Percentiles rank a stretch among this genome's conserved stretches.
Conservation (phyloP, 2,329 filamentous ascomycete genomes). For the Ceratocystis cubensis region DNA sequence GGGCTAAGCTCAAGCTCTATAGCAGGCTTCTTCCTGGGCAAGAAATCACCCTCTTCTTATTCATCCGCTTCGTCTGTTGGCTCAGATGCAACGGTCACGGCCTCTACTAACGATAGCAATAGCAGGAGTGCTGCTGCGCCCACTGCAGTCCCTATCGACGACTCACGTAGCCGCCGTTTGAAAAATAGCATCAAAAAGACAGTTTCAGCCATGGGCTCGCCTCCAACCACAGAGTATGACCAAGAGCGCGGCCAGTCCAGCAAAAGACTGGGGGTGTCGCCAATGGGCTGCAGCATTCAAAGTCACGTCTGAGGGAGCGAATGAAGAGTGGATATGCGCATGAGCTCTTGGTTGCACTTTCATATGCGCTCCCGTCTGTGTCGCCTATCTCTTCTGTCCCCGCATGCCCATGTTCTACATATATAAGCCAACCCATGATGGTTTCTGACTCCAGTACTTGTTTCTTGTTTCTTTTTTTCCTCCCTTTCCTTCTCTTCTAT, state of each 20-base stretch:
- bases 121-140: not conserved
- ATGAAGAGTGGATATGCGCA: not conserved
- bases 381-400: not conserved
- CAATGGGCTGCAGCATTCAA: conserved; percentile 18
- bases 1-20: not conserved
- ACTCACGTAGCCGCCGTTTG: conserved; percentile 17
- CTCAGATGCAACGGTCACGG: not conserved
- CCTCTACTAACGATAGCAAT: too few relatives aligned
- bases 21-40: not conserved
- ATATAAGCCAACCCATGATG: not conserved
- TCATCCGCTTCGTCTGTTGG: not conserved
- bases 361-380: not conserved
- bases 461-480: not conserved
- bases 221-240: conserved; percentile 21
- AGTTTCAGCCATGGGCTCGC: conserved; percentile 22
- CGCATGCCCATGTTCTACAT: not conserved
- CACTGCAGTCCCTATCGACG: not conserved
- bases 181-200: conserved; percentile 21
- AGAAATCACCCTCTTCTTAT: not conserved
- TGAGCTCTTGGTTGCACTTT: too few relatives aligned
- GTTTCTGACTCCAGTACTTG: not conserved
- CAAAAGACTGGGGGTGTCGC: conserved; percentile 20
- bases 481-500: not conserved
- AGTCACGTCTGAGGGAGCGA: conserved; percentile 18
- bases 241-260: conserved; percentile 19